Evolutionary conservation across 257 asterid genomes (phyloP).

Genomic region (Jacaranda mimosifolia): DNA sequence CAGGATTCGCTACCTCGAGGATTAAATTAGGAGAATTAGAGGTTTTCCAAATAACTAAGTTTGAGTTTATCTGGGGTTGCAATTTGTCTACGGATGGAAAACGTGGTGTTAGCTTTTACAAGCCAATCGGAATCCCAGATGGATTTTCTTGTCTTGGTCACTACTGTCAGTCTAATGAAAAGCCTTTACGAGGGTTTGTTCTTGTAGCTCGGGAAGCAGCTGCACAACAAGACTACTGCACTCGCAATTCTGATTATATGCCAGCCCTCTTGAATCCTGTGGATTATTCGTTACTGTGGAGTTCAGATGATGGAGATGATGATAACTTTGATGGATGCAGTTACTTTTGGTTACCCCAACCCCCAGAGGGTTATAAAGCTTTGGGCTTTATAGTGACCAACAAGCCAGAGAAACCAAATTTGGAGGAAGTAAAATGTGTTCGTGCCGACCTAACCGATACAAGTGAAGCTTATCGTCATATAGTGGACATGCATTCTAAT

Average conservation of each 20-base stretch:
- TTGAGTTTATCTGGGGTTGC: slow-evolving; percentile 75
- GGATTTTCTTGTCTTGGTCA: slow-evolving; percentile 81
- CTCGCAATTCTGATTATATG: slow-evolving; percentile 23
- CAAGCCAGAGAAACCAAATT: slow-evolving; percentile 67
- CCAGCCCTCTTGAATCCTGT: slow-evolving; percentile 71
- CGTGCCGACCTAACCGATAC: slow-evolving; percentile 77
- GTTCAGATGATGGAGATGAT: slow-evolving; percentile 61
- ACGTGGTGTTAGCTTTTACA: slow-evolving; percentile 74
- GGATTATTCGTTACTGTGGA: slow-evolving; percentile 79
- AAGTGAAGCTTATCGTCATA: slow-evolving; percentile 57
- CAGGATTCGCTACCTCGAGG: slow-evolving; percentile 69
- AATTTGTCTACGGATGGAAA: slow-evolving; percentile 57
- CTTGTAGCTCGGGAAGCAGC: slow-evolving; percentile 72
- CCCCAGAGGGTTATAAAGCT: slow-evolving; percentile 79
- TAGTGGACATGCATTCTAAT: slow-evolving; percentile 54
- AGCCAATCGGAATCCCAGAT: slow-evolving; percentile 68
- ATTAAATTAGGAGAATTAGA: slow-evolving; percentile 81
- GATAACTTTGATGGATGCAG: slow-evolving; percentile 59
- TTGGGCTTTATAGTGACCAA: slow-evolving; percentile 76
- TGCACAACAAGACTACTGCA: slow-evolving; percentile 28
- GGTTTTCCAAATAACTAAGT: slow-evolving; percentile 66
- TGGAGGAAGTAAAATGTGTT: slow-evolving; percentile 72
- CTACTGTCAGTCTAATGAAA: slow-evolving; percentile 77
- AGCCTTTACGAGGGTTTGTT: slow-evolving; percentile 77
- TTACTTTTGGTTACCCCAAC: slow-evolving; percentile 81